Base-by-base conservation (phyloP, 2,329 filamentous ascomycete species). In the Cadophora sp. region DNA sequence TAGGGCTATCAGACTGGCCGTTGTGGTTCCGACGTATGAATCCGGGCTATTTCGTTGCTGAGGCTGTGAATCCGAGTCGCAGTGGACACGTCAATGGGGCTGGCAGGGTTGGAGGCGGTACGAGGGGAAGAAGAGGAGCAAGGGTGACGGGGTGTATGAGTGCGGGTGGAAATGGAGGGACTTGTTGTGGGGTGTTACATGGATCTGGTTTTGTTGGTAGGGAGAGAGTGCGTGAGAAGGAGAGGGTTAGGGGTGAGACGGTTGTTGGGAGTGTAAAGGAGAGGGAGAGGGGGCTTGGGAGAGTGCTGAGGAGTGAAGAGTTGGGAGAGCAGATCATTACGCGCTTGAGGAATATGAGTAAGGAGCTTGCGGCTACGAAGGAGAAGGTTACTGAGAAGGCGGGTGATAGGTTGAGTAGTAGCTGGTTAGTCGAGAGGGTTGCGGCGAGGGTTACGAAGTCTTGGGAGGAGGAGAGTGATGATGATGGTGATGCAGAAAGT, bases 1-100 rank as follows among this genome's bases (percentile, higher is more conserved):
- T 83, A 24, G 83, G 83, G 0, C 77, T 86, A 11, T 59, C 47
- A 9, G 76, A 78, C 66, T 77, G 79, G 59, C 84, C 84, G 1
- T 67, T 67, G 0, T 86, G 84, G 84, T 85, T 72, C 45, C 65
- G 71, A 16, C 59, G 51, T 16, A 33, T 67, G 60, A 75, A 75
- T 51, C 67, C 70, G 3, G 72, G 70, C 3, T 74, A 70, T 47
- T 75, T 74, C 20, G 62, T 51, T 22, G 45, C 53, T 50, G 65
- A 70, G 47, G 41, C 36, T 45, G 65, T 68, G 47, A 45, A 16
- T 22, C 14, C 30, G 55, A 43, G n/a, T 13, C n/a, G n/a, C 4
- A 13, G 9, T 20, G n/a, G n/a, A 3, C 6, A 30, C 6, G 27
- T 6, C 27, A 48, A 24, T 48, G 11, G 36, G 5, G 45, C 18